Evolutionary conservation across 805 yeast genomes (phyloP).

Genomic region (Diddensiella caesifluorescens): DNA sequence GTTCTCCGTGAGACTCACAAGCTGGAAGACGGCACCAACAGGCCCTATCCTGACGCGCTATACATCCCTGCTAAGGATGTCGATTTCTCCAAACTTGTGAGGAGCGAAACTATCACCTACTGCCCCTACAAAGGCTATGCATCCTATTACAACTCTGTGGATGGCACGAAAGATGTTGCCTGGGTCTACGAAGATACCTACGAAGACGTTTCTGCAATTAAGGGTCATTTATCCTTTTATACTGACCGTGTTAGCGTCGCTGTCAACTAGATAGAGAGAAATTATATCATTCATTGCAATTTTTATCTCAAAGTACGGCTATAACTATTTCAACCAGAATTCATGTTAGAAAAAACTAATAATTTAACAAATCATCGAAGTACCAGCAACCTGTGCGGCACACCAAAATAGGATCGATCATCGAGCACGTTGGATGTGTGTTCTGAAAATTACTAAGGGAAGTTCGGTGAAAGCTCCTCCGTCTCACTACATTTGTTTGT

Average conservation of each 20-base stretch:
- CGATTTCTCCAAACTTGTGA: constrained; percentile 10
- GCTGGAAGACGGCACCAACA: constrained; percentile 8
- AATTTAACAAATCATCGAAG: no score
- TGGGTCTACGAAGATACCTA: constrained; percentile 18
- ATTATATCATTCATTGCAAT: no score
- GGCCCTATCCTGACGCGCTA: constrained; percentile 10
- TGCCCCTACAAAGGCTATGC: constrained; percentile 20
- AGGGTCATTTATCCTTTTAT: constrained; percentile 15
- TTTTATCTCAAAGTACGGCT: no score
- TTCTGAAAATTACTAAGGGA: no score
- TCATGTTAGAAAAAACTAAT: no score
- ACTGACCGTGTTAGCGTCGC: constrained; percentile 8
- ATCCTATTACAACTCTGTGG: constrained; percentile 9
- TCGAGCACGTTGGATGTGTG: no score
- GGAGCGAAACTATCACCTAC: constrained; percentile 13
- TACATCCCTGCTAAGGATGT: constrained; percentile 15
- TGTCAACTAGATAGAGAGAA: no score
- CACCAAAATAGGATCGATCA: no score
- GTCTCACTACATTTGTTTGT: no score
- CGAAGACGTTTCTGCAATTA: constrained; percentile 9
- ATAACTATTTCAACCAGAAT: no score
- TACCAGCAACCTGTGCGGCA: no score
- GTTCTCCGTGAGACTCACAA: constrained; percentile 10
- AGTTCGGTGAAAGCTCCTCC: no score
- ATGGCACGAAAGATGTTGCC: constrained; percentile 15